Percentiles rank a stretch among this genome's conserved stretches.
phyloP scores from a whole-genome alignment of 148 eudicot genomes.

The Rhododendron ferrugineum region DNA sequence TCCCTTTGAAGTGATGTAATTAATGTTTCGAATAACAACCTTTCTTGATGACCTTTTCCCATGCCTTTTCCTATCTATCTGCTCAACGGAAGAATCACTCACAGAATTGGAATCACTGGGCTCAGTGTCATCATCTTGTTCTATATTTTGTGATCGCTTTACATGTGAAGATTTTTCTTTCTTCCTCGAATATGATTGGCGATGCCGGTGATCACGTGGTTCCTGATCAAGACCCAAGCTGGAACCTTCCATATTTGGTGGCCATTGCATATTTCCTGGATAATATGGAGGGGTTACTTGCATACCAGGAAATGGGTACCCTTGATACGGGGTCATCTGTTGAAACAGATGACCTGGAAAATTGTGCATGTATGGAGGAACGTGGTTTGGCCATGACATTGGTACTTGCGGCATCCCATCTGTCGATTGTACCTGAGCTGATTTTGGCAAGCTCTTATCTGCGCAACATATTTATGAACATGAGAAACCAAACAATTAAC shows the following conservation, averaged over 20 bases:
- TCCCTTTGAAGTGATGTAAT: slow-evolving; percentile 59
- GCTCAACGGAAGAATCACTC: slow-evolving; percentile 26
- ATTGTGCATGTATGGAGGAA: slow-evolving; percentile 52
- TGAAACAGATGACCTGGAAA: slow-evolving; percentile 53
- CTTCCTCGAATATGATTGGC: slow-evolving; percentile 41
- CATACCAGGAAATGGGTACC: slow-evolving; percentile 56
- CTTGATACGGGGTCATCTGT: slow-evolving; percentile 67
- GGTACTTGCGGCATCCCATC: slow-evolving; percentile 50
- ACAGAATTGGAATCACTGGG: slow-evolving; percentile 44
- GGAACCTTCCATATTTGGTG: slow-evolving; percentile 41
- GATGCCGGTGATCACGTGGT: slow-evolving; percentile 27
- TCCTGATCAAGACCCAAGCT: slow-evolving; percentile 32
- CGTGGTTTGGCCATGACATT: slow-evolving; percentile 47
- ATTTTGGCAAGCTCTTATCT: slow-evolving; percentile 32
- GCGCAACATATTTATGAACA: slow-evolving; percentile 4
- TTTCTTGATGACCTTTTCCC: slow-evolving; percentile 56
- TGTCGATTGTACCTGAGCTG: slow-evolving; percentile 28
- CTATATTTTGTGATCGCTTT: slow-evolving; percentile 29
- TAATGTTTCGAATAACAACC: slow-evolving; percentile 73
- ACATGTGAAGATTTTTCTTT: slow-evolving; percentile 34
- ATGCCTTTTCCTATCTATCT: slow-evolving; percentile 19
- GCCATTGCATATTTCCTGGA: slow-evolving; percentile 63
- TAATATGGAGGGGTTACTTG: slow-evolving; percentile 45
- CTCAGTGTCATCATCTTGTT: slow-evolving; percentile 27
- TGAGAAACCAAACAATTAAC: neutral